Percentiles rank a stretch among this genome's conserved stretches.
These are phyloP conservation scores for Mycena citricolor DNA, from an alignment of 1,284 basidiomycete species.

Conservation along the genomic window DNA sequence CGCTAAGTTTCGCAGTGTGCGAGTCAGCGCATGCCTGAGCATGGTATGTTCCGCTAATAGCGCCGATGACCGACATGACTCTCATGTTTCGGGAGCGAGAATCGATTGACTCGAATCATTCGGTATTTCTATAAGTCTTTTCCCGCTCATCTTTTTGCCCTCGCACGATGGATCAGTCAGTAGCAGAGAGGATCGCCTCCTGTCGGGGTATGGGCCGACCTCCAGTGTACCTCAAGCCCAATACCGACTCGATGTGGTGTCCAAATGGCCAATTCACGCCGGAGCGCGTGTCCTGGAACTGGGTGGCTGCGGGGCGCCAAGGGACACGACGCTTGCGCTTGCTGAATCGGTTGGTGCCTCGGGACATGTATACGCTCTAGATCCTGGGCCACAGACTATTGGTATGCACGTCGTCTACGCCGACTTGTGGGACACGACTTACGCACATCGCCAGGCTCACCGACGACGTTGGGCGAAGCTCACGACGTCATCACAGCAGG, in stretches of 20 bases:
- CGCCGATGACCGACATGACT: no score
- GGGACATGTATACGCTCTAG: background rate
- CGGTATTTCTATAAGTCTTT: no score
- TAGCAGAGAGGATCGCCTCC: conserved; percentile 16
- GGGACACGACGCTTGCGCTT: background rate
- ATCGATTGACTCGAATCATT: no score
- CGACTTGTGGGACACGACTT: no score
- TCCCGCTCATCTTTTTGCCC: no score
- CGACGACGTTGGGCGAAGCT: conserved; percentile 41
- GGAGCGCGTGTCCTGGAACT: conserved; percentile 40
- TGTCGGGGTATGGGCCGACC: conserved; percentile 20
- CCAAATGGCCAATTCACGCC: conserved; percentile 32
- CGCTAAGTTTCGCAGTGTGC: no score
- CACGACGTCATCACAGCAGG: conserved; percentile 36
- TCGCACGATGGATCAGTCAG: conserved; percentile 1
- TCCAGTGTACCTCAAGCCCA: conserved; percentile 22
- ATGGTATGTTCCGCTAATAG: no score
- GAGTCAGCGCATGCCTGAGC: no score
- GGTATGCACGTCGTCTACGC: conserved; percentile 41
- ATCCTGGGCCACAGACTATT: conserved; percentile 15
- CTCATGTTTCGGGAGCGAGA: no score
- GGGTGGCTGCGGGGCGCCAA: conserved; percentile 45
- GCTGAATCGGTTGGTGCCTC: background rate
- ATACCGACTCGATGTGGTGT: conserved; percentile 38
- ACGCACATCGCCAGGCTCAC: conserved; percentile 38